These are phyloP conservation scores for Gastrolobium villosum DNA, from an alignment of 306 rosid genomes.

Conservation along the genomic window DNA sequence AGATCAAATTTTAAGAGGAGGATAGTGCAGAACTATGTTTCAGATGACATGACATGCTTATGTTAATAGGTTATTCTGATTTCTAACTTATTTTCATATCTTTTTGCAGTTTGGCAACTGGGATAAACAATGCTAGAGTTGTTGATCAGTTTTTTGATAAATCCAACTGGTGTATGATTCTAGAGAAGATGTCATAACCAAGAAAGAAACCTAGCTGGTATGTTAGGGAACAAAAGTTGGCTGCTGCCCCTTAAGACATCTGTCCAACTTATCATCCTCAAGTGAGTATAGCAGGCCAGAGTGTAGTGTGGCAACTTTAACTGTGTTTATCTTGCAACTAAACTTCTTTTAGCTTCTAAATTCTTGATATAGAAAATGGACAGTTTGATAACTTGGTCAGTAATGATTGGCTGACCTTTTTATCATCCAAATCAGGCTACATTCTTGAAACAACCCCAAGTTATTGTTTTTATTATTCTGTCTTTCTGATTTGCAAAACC, in stretches of 20 bases:
- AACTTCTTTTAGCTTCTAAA: not conserved
- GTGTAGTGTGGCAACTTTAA: not conserved
- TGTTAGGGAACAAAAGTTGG: constrained; percentile 1
- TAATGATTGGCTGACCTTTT: constrained; percentile 22
- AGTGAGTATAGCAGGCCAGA: constrained; percentile 18
- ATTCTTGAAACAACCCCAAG: constrained; percentile 9
- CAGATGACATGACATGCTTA: constrained; percentile 26
- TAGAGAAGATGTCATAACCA: constrained; percentile 70
- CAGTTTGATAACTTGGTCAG: constrained; percentile 23
- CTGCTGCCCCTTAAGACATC: not conserved
- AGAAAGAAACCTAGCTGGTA: constrained; percentile 37
- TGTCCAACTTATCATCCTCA: not conserved
- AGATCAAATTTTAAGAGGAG: not conserved
- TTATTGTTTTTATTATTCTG: constrained; percentile 28
- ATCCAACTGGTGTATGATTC: constrained; percentile 94
- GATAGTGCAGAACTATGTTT: constrained; percentile 1
- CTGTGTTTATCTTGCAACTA: not conserved
- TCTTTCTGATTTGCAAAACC: constrained; percentile 36
- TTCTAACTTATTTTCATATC: constrained; percentile 28
- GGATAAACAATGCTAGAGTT: constrained; percentile 70
- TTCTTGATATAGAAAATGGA: not conserved
- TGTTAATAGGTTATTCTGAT: constrained; percentile 22
- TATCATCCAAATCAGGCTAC: constrained; percentile 23
- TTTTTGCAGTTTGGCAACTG: constrained; percentile 75
- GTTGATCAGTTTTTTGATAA: constrained; percentile 90